Evolutionary conservation across 163 green algal species (phyloP).

Genomic region (Picocystis sp.): DNA sequence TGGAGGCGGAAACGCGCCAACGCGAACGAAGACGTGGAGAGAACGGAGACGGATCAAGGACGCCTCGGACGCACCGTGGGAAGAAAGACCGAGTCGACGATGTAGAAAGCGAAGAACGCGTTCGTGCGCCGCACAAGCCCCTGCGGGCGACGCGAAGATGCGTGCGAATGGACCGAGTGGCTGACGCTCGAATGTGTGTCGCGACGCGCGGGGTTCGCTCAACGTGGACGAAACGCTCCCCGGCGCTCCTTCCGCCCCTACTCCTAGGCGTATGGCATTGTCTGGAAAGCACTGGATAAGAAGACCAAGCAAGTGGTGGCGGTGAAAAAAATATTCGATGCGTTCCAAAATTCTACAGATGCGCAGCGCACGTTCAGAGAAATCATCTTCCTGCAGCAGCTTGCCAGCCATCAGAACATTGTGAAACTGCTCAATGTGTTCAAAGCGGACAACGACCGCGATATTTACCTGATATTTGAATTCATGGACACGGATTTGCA

Average conservation of each 20-base stretch:
- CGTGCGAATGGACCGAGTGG: too few relatives aligned
- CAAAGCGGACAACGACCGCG: constrained; percentile 90
- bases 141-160: too few relatives aligned
- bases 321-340: constrained; percentile 98
- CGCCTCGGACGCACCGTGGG: too few relatives aligned
- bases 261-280: constrained; percentile 87
- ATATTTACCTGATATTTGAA: constrained; percentile 96
- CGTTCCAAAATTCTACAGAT: constrained; percentile 95
- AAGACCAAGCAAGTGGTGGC: constrained; percentile 71
- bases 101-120: too few relatives aligned
- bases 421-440: constrained; percentile 88
- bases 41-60: too few relatives aligned
- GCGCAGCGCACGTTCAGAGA: constrained; percentile 93
- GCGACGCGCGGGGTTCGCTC: too few relatives aligned
- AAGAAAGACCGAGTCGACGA: too few relatives aligned
- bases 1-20: too few relatives aligned
- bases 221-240: too few relatives aligned
- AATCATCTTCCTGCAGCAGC: constrained; percentile 97
- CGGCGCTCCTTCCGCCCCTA: not conserved
- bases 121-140: too few relatives aligned
- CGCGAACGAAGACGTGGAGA: too few relatives aligned
- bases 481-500: constrained; percentile 48
- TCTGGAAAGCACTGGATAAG: constrained; percentile 87
- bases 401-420: constrained; percentile 94
- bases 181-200: too few relatives aligned